These are phyloP conservation scores for Ambrosiella xylebori DNA, from an alignment of 2,329 filamentous ascomycete species.

Conservation along the genomic window DNA sequence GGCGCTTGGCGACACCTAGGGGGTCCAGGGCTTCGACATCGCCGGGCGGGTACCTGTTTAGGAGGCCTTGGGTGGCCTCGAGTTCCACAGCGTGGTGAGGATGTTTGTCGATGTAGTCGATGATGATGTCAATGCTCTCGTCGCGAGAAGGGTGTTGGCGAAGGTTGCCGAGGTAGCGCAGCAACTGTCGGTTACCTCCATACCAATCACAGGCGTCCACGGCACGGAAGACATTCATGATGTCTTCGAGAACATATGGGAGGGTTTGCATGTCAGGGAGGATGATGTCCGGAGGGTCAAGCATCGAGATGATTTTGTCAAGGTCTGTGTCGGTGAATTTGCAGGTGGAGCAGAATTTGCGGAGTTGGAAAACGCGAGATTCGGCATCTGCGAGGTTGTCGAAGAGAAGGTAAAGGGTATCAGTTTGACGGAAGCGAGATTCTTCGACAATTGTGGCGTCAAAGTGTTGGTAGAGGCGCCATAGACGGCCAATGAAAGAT, in stretches of 20 bases:
- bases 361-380: neutral
- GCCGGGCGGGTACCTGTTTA: neutral
- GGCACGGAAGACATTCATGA: neutral
- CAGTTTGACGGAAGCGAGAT: neutral
- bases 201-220: neutral
- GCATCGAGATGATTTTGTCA: neutral
- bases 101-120: neutral
- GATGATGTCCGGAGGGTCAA: neutral
- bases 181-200: neutral
- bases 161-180: neutral
- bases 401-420: neutral
- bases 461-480: neutral
- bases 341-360: neutral
- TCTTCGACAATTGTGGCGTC: neutral
- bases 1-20: neutral
- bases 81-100: neutral
- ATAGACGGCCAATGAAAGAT: neutral
- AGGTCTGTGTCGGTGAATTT: neutral
- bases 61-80: neutral
- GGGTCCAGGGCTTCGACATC: neutral
- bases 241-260: neutral
- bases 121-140: neutral
- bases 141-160: neutral
- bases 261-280: neutral
- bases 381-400: neutral